Evolutionary conservation across 2,329 filamentous ascomycete species (phyloP).

Genomic region (Cladosporium cucumerinum): DNA sequence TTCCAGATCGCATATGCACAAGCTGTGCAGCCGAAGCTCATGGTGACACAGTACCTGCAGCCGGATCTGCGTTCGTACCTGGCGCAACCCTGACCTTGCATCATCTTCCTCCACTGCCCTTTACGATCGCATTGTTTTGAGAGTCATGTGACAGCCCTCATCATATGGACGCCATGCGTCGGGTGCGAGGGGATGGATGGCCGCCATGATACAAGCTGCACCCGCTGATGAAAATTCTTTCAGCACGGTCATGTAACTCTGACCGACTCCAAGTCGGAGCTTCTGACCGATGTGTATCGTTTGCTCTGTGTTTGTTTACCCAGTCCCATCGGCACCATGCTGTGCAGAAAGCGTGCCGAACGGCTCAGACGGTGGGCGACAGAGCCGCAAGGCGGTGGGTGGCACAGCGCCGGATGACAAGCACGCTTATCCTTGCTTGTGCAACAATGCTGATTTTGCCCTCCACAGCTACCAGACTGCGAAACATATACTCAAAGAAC

Average conservation of each 20-base stretch:
- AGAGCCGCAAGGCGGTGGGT: constrained; percentile 16
- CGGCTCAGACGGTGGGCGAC: neutral
- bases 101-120: neutral
- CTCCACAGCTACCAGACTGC: neutral
- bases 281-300: neutral
- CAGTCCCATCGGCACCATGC: neutral
- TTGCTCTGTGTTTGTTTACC: constrained; percentile 16
- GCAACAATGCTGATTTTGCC: neutral
- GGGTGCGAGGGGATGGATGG: constrained; percentile 14
- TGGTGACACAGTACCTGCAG: constrained; percentile 20
- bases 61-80: constrained; percentile 16
- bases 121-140: neutral
- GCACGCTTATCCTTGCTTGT: constrained; percentile 10
- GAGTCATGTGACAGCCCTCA: constrained; percentile 16
- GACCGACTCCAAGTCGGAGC: neutral
- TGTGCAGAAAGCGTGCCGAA: constrained; percentile 6
- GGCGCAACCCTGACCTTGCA: constrained; percentile 16
- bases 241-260: neutral
- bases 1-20: constrained; percentile 10
- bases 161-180: constrained; percentile 18
- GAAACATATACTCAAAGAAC: constrained; percentile 2
- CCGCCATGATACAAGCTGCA: constrained; percentile 11
- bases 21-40: neutral
- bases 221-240: neutral
- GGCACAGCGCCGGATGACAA: constrained; percentile 12